These are phyloP conservation scores for Henckelia pumila DNA, from an alignment of 257 asterid species.

Conservation along the genomic window DNA sequence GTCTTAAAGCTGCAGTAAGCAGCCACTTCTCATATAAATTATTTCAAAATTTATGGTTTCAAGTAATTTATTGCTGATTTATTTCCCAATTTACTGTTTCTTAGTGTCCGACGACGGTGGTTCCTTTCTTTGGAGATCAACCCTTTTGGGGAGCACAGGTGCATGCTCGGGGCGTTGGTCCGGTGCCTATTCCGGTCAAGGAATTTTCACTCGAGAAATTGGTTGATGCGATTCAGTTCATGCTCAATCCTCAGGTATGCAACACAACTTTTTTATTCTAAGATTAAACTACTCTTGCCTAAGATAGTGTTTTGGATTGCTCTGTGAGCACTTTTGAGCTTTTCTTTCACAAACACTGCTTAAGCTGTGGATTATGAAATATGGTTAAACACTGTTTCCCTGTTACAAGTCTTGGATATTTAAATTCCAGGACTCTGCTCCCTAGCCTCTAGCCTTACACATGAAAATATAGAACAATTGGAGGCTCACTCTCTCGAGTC, in stretches of 20 bases:
- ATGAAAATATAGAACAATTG: no score
- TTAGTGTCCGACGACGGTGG: constrained; percentile 85
- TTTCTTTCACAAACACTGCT: no score
- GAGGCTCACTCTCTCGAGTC: no score
- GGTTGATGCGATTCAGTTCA: constrained; percentile 76
- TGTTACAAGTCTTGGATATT: no score
- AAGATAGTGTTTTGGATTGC: no score
- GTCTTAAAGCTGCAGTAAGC: constrained; percentile 85
- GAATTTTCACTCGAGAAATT: constrained; percentile 74
- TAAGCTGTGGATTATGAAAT: no score
- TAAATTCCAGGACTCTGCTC: no score
- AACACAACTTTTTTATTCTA: not conserved
- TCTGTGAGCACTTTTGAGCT: no score
- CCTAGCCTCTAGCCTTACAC: no score
- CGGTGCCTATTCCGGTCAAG: constrained; percentile 78
- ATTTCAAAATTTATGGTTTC: not conserved
- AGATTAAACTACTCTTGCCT: not conserved
- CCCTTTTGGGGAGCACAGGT: constrained; percentile 91
- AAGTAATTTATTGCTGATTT: not conserved
- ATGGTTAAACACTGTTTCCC: no score
- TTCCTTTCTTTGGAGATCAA: constrained; percentile 97
- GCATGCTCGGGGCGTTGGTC: constrained; percentile 86
- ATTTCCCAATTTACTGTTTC: constrained; percentile 5
- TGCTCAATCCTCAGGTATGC: constrained; percentile 64
- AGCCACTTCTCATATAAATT: not conserved